Conservation (phyloP, 1,284 basidiomycete genomes). For the Fomes fomentarius region DNA sequence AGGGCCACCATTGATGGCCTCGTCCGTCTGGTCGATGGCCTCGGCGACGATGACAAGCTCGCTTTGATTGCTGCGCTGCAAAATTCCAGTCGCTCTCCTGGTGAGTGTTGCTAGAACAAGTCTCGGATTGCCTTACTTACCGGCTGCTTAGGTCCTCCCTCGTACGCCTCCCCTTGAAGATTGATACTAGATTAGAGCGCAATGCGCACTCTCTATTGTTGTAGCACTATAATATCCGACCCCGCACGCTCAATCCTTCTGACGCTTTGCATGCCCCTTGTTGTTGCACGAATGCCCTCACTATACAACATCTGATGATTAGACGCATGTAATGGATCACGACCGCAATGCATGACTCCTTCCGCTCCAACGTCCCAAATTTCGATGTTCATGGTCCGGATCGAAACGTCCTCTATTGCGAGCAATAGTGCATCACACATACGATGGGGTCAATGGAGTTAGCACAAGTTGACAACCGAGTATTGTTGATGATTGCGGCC, state of each 20-base stretch:
- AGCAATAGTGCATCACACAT: too few species aligned
- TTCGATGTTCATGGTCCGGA: too few species aligned
- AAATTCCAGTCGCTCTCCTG: constrained; percentile 54
- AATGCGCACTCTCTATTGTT: background rate
- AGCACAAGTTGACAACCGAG: too few species aligned
- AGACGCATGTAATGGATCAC: constrained; percentile 7
- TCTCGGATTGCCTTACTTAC: background rate
- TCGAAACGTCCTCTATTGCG: too few species aligned
- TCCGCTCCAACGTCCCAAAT: background rate
- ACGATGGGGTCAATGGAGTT: too few species aligned
- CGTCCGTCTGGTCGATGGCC: constrained; percentile 64
- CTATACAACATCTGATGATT: constrained; percentile 1
- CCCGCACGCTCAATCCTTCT: background rate
- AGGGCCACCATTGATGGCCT: constrained; percentile 73
- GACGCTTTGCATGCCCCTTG: constrained; percentile 10
- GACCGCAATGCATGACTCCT: constrained; percentile 4
- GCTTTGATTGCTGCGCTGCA: constrained; percentile 65
- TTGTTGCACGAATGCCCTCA: constrained; percentile 9
- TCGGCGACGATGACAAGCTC: constrained; percentile 74
- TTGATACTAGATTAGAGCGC: background rate
- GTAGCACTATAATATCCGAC: constrained; percentile 9
- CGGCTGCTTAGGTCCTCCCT: constrained; percentile 27
- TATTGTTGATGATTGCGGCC: too few species aligned
- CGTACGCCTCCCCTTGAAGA: constrained; percentile 26
- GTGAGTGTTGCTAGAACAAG: constrained; percentile 30